Evolutionary conservation across 495 filamentous ascomycete species (phyloP), one percentile per base, ranked within the genome.

Genomic region (Chaetomium tenue): DNA sequence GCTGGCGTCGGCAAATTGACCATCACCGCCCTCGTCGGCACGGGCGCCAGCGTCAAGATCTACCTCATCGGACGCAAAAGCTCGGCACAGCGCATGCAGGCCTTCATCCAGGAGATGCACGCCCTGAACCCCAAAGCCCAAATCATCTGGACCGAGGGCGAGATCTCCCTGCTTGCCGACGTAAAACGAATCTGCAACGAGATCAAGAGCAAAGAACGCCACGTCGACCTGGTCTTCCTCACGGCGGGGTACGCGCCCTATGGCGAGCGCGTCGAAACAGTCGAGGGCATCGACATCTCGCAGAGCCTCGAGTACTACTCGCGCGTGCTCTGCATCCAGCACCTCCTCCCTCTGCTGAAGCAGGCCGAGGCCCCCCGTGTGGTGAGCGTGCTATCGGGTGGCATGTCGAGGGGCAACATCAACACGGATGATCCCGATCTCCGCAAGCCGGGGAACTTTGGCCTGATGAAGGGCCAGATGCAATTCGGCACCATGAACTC

Each of bases 281-380:
- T 15, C 13, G 51, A 53, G 26, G 51, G 51, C 15, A 11, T 53
- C 7, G 26, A 33, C 2, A 4, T 53, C 25, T 15, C 15, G 13
- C 51, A 53, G 51, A 30, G 26, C 16, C 51, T 53, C 11, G 25
- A 30, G 51, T 33, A 53, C 51, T 53, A 53, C 26, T 53, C 51
- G 25, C 25, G 51, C 13, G 18, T 53, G 11, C 15, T 33, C 15
- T 33, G 16, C 16, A n/a, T 53, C 25, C 13, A 16, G 51, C 25
- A 33, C 7, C 26, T 53, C 5, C 26, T 53, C 0, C 51, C 51
- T 4, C 13, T 33, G 0, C 26, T 53, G 13, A 11, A 6, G 13
- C 40, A 44, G 13, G 40, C 40, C 0, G 26, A 53, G 7, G 26
- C 25, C 1, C 13, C 13, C 26, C 25, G 51, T 0, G 51, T 53